These are phyloP conservation scores for Pilobolus umbonatus DNA, from an alignment of 192 early-diverging fungal genomes.

Conservation along the genomic window DNA sequence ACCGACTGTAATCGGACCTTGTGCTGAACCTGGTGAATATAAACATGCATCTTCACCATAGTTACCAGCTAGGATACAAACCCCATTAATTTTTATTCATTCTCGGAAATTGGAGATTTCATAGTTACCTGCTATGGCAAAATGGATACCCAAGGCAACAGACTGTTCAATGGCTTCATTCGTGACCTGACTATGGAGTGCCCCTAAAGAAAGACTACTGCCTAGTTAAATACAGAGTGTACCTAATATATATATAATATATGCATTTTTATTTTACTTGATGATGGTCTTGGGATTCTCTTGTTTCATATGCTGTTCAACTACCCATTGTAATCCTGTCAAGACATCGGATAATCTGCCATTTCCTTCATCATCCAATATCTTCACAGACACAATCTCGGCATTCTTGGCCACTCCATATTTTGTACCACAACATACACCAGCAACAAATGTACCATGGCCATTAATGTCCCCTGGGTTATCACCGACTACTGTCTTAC, in stretches of 20 bases:
- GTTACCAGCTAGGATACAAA: constrained; percentile 43
- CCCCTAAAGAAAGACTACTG: constrained; percentile 47
- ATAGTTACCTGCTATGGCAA: constrained; percentile 40
- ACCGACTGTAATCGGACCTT: constrained; percentile 49
- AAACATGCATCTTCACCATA: constrained; percentile 53
- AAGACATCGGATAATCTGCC: constrained; percentile 46
- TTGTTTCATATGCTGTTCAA: constrained; percentile 34
- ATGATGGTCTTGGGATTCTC: constrained; percentile 30
- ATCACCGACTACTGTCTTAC: constrained; percentile 38
- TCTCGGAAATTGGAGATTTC: neutral
- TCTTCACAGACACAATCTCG: constrained; percentile 49
- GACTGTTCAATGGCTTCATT: constrained; percentile 46
- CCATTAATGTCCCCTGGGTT: constrained; percentile 42
- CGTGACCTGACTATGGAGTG: constrained; percentile 40
- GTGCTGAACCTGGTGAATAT: constrained; percentile 51
- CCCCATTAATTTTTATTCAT: neutral
- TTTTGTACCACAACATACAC: constrained; percentile 42
- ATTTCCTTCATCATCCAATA: constrained; percentile 42
- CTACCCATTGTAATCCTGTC: constrained; percentile 47
- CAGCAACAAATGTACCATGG: constrained; percentile 61
- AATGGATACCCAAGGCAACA: constrained; percentile 44
- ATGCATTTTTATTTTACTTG: constrained; percentile 30
- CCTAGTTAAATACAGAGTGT: neutral
- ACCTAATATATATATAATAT: neutral
- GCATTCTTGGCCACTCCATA: constrained; percentile 60